phyloP scores from a whole-genome alignment of 31 red algal genomes.

The Odonthalia washingtoniensis region DNA sequence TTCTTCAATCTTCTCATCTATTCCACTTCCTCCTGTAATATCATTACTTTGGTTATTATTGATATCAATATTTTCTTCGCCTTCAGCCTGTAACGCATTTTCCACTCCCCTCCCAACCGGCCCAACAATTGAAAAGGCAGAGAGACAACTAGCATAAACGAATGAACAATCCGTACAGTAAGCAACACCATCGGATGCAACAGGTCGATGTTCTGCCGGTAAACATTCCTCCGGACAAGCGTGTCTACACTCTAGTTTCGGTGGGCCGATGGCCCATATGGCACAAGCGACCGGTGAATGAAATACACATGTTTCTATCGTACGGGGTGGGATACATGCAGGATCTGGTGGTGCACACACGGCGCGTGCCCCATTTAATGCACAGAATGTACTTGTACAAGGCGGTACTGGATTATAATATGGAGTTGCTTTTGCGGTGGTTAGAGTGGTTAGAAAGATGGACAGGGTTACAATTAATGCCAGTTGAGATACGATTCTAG shows the following conservation, averaged over 20 bases:
- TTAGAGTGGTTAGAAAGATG: too few species aligned
- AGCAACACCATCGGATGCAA: slow-evolving; percentile 28
- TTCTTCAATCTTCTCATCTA: background rate
- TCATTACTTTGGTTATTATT: background rate
- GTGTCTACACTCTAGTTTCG: background rate
- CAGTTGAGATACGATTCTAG: too few species aligned
- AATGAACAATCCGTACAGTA: slow-evolving; percentile 47
- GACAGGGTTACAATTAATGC: too few species aligned
- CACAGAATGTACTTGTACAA: background rate
- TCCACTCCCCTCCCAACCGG: background rate
- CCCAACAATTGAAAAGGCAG: slow-evolving; percentile 29
- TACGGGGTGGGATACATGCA: background rate
- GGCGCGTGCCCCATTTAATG: background rate
- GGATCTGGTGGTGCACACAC: background rate
- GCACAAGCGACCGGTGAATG: background rate
- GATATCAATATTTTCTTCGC: background rate
- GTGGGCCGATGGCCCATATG: background rate
- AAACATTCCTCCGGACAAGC: slow-evolving; percentile 14
- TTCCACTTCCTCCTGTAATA: background rate
- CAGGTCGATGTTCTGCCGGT: slow-evolving; percentile 31
- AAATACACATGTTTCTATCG: background rate
- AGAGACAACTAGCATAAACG: slow-evolving; percentile 16
- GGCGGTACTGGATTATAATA: too few species aligned
- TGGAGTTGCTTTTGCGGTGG: too few species aligned
- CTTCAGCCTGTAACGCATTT: background rate